A percentile compares a stretch with the other conserved stretches of the same genome.
Conservation (phyloP, 768 basidiomycete genomes). For the Tricholoma matsutake region DNA sequence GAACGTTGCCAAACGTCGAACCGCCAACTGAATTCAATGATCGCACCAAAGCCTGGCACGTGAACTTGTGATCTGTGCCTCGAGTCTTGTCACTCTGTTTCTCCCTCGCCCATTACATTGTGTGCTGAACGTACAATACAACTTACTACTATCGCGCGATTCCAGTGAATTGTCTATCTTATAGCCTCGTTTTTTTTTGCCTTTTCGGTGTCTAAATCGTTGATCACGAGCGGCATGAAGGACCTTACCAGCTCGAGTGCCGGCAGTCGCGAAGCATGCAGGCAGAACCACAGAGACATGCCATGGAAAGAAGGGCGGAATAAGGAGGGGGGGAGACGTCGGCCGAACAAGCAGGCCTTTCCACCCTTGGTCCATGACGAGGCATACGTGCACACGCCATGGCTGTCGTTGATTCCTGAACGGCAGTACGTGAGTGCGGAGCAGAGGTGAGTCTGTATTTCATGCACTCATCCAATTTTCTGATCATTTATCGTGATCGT, state of each 20-base stretch:
- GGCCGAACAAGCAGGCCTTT: not conserved
- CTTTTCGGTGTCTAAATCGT: too few species aligned
- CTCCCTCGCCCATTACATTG: too few species aligned
- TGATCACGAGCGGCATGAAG: conserved; percentile 6
- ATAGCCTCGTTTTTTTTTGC: too few species aligned
- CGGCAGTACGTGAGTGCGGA: conserved; percentile 18
- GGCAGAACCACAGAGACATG: not conserved
- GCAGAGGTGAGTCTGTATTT: conserved; percentile 25
- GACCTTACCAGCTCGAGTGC: conserved; percentile 9
- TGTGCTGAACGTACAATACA: not conserved
- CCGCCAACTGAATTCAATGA: too few species aligned
- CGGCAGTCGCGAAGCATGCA: conserved; percentile 10
- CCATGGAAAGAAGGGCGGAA: not conserved
- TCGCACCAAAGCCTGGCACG: not conserved
- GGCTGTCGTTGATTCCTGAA: conserved; percentile 13
- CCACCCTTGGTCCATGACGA: not conserved
- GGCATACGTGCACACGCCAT: conserved; percentile 12
- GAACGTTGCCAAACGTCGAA: too few species aligned
- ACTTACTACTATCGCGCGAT: too few species aligned
- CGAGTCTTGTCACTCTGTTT: too few species aligned
- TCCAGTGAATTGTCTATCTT: too few species aligned
- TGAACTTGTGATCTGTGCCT: not conserved
- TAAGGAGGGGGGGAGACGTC: not conserved
- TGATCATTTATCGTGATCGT: not conserved
- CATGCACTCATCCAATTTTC: not conserved